Conservation (phyloP, 1,284 basidiomycete genomes). For the Marasmius tenuissimus region DNA sequence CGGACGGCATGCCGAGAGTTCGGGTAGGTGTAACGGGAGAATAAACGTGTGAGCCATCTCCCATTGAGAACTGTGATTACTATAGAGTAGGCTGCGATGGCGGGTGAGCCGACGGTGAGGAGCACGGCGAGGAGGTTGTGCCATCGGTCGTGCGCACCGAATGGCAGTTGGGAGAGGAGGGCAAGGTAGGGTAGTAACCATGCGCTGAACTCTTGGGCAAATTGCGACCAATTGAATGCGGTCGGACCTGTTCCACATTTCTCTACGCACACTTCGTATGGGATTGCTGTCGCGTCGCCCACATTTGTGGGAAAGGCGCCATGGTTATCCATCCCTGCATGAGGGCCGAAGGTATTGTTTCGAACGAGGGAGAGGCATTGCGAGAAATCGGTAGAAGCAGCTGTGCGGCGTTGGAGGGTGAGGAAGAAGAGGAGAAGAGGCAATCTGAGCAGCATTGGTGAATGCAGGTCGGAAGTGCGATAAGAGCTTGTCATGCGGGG, state of each 20-base stretch:
- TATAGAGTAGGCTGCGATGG: slow-evolving; percentile 30
- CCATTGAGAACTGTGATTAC: slow-evolving; percentile 30
- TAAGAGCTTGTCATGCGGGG: background rate
- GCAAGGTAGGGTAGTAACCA: slow-evolving; percentile 48
- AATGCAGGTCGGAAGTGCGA: background rate
- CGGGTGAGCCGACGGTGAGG: slow-evolving; percentile 32
- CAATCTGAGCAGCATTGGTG: background rate
- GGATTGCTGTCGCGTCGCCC: slow-evolving; percentile 21
- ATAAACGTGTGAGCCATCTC: slow-evolving; percentile 24
- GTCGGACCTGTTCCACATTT: slow-evolving; percentile 30
- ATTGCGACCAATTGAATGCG: slow-evolving; percentile 34
- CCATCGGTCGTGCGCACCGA: slow-evolving; percentile 16
- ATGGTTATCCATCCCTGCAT: slow-evolving; percentile 23
- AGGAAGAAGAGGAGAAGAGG: background rate
- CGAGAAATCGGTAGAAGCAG: slow-evolving; percentile 13
- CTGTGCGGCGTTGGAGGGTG: background rate
- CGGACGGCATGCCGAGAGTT: slow-evolving; percentile 17
- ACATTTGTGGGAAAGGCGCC: slow-evolving; percentile 21
- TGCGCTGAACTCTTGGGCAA: slow-evolving; percentile 38
- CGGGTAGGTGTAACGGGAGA: slow-evolving; percentile 20
- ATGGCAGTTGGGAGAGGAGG: slow-evolving; percentile 43
- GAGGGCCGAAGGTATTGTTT: slow-evolving; percentile 11
- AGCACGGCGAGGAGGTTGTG: slow-evolving; percentile 30
- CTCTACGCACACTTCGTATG: slow-evolving; percentile 27
- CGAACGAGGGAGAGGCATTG: slow-evolving; percentile 22